Base-by-base conservation (phyloP, 495 filamentous ascomycete species). In the Cladorrhinum samala region DNA sequence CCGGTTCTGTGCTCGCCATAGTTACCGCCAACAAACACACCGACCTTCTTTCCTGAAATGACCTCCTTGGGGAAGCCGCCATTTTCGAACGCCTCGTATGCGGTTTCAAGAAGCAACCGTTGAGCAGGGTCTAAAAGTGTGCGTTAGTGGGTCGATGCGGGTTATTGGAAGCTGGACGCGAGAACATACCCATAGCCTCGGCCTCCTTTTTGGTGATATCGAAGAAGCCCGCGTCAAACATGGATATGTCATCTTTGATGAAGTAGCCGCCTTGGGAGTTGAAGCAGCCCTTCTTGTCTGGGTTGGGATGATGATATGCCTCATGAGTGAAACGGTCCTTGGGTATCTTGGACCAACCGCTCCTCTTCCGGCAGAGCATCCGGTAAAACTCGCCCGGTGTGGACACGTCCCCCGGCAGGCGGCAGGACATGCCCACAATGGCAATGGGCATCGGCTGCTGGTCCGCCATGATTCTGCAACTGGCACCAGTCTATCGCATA, bases 301-400 rank as follows among this genome's bases (percentile, higher is more conserved):
- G 71, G 50, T 72, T 70, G 3, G 83, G 85, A 56, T 91, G 86
- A 20, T 81, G 81, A 51, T 88, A 82, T 6, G 85, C 83, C 59
- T 87, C 81, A 17, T 64, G 59, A 53, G 68, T 72, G 73, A 88
- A 93, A 23, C 88, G 83, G 53, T 86, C 81, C 17, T 73, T 57
- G 0, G 88, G 88, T 46, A 86, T 67, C 51, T 68, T 60, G 4
- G 62, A 67, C 70, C 69, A 72, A 13, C 64, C 71, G 47, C 60
- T 65, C n/a, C 64, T 51, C 25, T 60, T 61, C 18, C 64, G 67
- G 49, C 65, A 60, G 3, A 79, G 59, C 63, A 79, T 61, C 2
- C 76, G 66, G 62, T 74, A 79, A 18, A 80, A 72, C 23, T 74
- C 67, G 8, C 61, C 60, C 2, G 68, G 64, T 20, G 58, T 66